A percentile compares a stretch with the other conserved stretches of the same genome.
phyloP scores from a whole-genome alignment of 2,329 filamentous ascomycete species.

The Monosporascus sp. region DNA sequence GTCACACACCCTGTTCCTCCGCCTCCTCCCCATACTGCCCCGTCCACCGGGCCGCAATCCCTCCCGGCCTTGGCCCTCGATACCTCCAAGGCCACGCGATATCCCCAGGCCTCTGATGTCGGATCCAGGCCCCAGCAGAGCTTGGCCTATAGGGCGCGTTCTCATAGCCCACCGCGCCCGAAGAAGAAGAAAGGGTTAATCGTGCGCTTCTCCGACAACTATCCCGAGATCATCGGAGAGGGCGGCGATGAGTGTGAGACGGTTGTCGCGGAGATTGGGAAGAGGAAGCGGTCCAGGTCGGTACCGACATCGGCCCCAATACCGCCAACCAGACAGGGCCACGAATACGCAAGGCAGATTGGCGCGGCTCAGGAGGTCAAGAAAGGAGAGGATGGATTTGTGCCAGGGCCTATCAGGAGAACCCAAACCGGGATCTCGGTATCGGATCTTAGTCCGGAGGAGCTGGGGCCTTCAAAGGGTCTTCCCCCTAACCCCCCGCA shows the following conservation, averaged over 20 bases:
- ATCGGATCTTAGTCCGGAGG: constrained; percentile 15
- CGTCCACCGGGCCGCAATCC: constrained; percentile 12
- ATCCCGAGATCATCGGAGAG: constrained; percentile 80
- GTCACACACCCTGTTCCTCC: constrained; percentile 46
- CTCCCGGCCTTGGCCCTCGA: constrained; percentile 47
- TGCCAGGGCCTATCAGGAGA: constrained; percentile 49
- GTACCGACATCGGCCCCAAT: constrained; percentile 28
- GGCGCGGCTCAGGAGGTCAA: constrained; percentile 17
- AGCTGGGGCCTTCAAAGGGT: constrained; percentile 8
- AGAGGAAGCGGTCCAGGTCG: constrained; percentile 42
- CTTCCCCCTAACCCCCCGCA: constrained; percentile 18
- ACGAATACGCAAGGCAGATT: constrained; percentile 20
- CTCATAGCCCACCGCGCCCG: constrained; percentile 40
- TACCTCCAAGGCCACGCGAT: constrained; percentile 49
- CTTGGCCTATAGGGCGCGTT: constrained; percentile 36
- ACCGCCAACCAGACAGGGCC: constrained; percentile 25
- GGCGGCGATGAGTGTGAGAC: constrained; percentile 81
- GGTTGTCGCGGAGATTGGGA: constrained; percentile 67
- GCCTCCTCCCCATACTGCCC: constrained; percentile 24
- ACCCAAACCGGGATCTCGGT: constrained; percentile 52
- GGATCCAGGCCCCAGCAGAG: constrained; percentile 38
- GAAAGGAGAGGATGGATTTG: constrained; percentile 40
- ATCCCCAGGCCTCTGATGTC: constrained; percentile 48
- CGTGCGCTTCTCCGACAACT: constrained; percentile 68
- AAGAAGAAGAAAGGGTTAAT: constrained; percentile 58